Conservation (phyloP, 1,284 basidiomycete genomes). For the Leccinum pallidistipes region DNA sequence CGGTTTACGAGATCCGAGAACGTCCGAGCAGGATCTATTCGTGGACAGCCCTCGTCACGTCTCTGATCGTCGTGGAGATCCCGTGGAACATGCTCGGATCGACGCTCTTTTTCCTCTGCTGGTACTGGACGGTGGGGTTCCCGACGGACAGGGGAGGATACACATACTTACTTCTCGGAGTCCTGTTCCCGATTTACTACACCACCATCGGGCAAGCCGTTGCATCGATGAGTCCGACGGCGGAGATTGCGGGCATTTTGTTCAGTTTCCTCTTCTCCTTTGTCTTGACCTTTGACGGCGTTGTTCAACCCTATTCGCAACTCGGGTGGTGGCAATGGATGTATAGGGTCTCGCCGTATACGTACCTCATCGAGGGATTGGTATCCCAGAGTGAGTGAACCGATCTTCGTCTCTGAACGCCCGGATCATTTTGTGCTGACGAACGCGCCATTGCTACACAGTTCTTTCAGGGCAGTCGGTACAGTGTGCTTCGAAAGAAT, state of each 20-base stretch:
- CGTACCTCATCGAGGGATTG: conserved; percentile 64
- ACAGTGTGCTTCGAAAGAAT: conserved; percentile 65
- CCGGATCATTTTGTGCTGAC: neutral
- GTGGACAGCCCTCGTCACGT: conserved; percentile 73
- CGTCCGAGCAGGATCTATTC: conserved; percentile 78
- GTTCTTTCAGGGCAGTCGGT: conserved; percentile 59
- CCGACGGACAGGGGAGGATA: conserved; percentile 50
- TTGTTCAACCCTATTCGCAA: conserved; percentile 59
- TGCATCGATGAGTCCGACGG: conserved; percentile 64
- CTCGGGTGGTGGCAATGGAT: conserved; percentile 86
- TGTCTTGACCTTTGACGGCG: conserved; percentile 66
- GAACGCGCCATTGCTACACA: neutral
- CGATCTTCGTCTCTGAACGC: neutral
- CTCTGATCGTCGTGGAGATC: conserved; percentile 62
- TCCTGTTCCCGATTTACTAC: conserved; percentile 55
- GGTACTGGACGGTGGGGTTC: conserved; percentile 72
- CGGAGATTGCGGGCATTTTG: conserved; percentile 63
- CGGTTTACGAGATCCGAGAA: conserved; percentile 74
- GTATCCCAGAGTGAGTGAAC: conserved; percentile 45
- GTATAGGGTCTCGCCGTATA: conserved; percentile 79
- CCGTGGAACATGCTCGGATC: conserved; percentile 68
- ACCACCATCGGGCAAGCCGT: conserved; percentile 61
- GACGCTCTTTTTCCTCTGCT: conserved; percentile 60
- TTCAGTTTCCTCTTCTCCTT: conserved; percentile 73
- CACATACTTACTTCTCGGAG: conserved; percentile 49